Evolutionary conservation across 805 yeast species (phyloP).

Genomic region (Diddensiella transvaalensis): DNA sequence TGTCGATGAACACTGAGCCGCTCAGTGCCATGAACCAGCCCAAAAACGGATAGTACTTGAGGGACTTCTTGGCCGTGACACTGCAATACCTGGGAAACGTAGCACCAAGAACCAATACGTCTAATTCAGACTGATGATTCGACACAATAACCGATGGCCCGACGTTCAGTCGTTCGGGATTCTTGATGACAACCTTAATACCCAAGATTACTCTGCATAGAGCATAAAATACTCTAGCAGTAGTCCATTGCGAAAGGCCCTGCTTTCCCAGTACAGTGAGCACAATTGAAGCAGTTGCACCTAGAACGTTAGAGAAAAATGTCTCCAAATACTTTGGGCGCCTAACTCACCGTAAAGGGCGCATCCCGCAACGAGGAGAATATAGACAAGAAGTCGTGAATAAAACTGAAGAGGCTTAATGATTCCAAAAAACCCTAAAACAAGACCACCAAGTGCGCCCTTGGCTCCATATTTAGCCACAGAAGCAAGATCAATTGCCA

Average conservation of each 20-base stretch:
- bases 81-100: conserved; percentile 85
- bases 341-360: conserved; percentile 37
- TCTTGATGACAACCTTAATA: conserved; percentile 62
- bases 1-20: conserved; percentile 88
- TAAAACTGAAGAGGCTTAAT: conserved; percentile 35
- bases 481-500: conserved; percentile 4
- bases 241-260: conserved; percentile 81
- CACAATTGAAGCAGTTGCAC: conserved; percentile 69
- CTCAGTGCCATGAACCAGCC: conserved; percentile 96
- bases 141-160: conserved; percentile 77
- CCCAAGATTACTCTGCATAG: conserved; percentile 62
- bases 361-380: conserved; percentile 28
- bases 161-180: conserved; percentile 53
- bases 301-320: background rate
- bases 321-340: background rate
- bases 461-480: conserved; percentile 12
- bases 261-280: conserved; percentile 68
- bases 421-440: conserved; percentile 31
- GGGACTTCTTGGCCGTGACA: conserved; percentile 85
- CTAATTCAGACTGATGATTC: conserved; percentile 90
- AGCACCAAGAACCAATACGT: conserved; percentile 74
- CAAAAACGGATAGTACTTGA: conserved; percentile 80
- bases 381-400: conserved; percentile 30
- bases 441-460: conserved; percentile 17
- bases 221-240: conserved; percentile 76